Percentiles rank a stretch among this genome's conserved stretches.
These are phyloP conservation scores for Alternaria triticimaculans DNA, from an alignment of 2,329 filamentous ascomycete species.

Conservation along the genomic window DNA sequence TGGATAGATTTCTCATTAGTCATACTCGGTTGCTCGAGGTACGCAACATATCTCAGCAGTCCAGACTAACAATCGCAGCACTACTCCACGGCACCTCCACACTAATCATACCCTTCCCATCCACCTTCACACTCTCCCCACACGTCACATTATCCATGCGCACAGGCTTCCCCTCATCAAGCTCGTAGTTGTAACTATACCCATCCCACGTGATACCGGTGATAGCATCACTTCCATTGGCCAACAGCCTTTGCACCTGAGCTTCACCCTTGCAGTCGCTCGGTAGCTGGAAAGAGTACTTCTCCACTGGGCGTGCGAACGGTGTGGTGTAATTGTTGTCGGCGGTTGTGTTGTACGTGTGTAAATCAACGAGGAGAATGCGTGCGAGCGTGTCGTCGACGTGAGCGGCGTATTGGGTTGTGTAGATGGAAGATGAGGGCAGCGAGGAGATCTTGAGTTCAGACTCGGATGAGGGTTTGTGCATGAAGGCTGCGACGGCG, in stretches of 20 bases:
- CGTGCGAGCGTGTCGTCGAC: slow-evolving; percentile 55
- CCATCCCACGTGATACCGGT: slow-evolving; percentile 68
- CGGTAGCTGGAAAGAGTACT: slow-evolving; percentile 50
- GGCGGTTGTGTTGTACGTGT: slow-evolving; percentile 50
- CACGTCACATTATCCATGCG: slow-evolving; percentile 62
- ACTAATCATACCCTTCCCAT: slow-evolving; percentile 15
- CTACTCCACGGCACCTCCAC: slow-evolving; percentile 7
- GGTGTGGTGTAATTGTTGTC: slow-evolving; percentile 18
- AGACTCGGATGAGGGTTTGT: background rate
- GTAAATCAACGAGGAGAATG: slow-evolving; percentile 64
- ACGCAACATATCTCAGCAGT: too few species aligned
- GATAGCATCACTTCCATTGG: slow-evolving; percentile 69
- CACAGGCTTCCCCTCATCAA: slow-evolving; percentile 62
- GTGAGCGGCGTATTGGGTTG: slow-evolving; percentile 58
- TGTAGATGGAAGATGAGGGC: background rate
- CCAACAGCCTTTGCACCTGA: slow-evolving; percentile 59
- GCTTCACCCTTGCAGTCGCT: slow-evolving; percentile 34
- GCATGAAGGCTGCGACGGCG: slow-evolving; percentile 61
- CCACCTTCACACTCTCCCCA: slow-evolving; percentile 52
- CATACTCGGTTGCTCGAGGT: too few species aligned
- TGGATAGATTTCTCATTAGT: too few species aligned
- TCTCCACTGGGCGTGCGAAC: slow-evolving; percentile 38
- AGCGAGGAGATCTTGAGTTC: background rate
- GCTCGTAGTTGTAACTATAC: slow-evolving; percentile 66
- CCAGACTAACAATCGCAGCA: background rate